These are phyloP conservation scores for Wakefieldia striispora DNA, from an alignment of 768 basidiomycete genomes.

Conservation along the genomic window DNA sequence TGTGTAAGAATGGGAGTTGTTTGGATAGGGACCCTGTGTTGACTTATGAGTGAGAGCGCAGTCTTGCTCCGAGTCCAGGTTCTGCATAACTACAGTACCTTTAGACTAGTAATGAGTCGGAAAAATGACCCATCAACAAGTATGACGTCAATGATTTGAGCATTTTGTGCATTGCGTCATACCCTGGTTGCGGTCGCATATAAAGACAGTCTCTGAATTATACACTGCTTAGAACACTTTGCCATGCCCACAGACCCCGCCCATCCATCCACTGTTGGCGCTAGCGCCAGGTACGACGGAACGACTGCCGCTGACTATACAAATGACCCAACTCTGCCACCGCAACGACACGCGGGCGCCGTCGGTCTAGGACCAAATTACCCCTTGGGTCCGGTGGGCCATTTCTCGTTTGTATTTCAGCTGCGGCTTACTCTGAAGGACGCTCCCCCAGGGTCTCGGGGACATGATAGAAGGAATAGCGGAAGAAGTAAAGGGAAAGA, in stretches of 20 bases:
- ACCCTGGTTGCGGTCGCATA: too few relatives aligned
- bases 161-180: too few relatives aligned
- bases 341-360: conserved; percentile 42
- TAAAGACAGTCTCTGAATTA: too few relatives aligned
- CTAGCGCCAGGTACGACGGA: conserved; percentile 4
- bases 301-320: neutral
- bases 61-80: too few relatives aligned
- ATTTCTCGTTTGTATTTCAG: too few relatives aligned
- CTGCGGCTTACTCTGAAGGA: neutral
- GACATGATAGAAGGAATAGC: conserved; percentile 38
- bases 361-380: conserved; percentile 41
- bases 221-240: too few relatives aligned
- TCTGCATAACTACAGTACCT: too few relatives aligned
- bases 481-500: conserved; percentile 41
- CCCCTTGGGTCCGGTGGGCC: conserved; percentile 28
- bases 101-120: too few relatives aligned
- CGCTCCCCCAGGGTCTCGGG: conserved; percentile 22
- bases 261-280: conserved; percentile 14
- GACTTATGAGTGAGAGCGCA: too few relatives aligned
- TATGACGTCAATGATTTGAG: too few relatives aligned
- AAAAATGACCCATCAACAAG: conserved; percentile 16
- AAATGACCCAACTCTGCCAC: conserved; percentile 29
- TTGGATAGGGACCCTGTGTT: too few relatives aligned
- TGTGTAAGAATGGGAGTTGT: too few relatives aligned
- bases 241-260: conserved; percentile 14